Conservation (phyloP, 2,329 filamentous ascomycete species). For the Monosporascus sp. region DNA sequence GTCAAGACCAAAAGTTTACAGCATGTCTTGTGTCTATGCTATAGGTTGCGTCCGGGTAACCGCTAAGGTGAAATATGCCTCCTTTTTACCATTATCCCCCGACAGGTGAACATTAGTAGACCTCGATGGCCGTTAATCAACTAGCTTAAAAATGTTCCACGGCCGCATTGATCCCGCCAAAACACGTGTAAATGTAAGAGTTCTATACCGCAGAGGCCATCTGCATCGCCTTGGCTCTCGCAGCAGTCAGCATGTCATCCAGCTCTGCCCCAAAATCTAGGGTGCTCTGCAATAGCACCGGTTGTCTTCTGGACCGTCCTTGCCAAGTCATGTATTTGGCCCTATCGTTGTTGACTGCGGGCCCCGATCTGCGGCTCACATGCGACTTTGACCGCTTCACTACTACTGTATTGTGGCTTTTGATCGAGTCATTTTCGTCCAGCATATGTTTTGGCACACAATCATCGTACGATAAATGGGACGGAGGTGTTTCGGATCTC, state of each 20-base stretch:
- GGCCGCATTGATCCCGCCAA: not conserved
- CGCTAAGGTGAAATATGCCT: no score
- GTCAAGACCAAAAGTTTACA: no score
- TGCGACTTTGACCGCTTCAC: slow-evolving; percentile 5
- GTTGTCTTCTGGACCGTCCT: slow-evolving; percentile 9
- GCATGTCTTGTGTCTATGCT: no score
- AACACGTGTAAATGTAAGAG: not conserved
- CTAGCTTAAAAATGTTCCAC: no score
- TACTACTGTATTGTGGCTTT: slow-evolving; percentile 1
- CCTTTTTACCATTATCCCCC: no score
- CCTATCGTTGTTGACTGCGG: not conserved
- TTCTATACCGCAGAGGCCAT: not conserved
- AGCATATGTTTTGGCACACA: slow-evolving; percentile 22
- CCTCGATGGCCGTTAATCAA: no score
- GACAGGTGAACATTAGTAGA: no score
- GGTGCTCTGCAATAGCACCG: slow-evolving; percentile 11
- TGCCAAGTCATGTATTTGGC: slow-evolving; percentile 17
- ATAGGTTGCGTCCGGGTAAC: no score
- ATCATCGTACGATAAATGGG: slow-evolving; percentile 20
- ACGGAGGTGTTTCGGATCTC: slow-evolving; percentile 9
- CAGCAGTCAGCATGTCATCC: slow-evolving; percentile 10
- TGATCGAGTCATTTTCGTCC: slow-evolving; percentile 15
- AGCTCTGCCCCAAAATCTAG: slow-evolving; percentile 13
- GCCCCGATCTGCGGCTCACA: not conserved
- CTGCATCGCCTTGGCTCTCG: not conserved